Base-by-base conservation (phyloP, 495 filamentous ascomycete species). In the Aspergillus indologenus region DNA sequence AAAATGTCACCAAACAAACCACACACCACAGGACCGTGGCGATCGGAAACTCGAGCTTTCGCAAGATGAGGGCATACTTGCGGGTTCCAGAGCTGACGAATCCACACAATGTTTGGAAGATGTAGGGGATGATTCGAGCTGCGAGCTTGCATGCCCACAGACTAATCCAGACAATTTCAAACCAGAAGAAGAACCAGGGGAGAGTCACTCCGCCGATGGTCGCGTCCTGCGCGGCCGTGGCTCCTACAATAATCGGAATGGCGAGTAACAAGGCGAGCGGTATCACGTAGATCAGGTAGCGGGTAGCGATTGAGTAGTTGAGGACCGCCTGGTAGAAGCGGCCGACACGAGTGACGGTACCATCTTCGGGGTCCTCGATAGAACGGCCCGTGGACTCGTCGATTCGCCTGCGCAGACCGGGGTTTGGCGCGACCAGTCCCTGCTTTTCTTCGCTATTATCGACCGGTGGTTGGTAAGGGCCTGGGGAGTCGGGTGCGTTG, bases 41-140 rank as follows among this genome's bases (percentile, higher is more conserved):
- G 2, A 98, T 73, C 0, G 91, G 91, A 48, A 94, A 88, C 67
- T 96, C 90, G 47, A 98, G 75, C 24, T 85, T 83, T 22, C 81
- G 81, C 43, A 98, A 71, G 44, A 98, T 87, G 57, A 88, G 79
- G 26, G 90, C 90, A 75, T 98, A 97, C 74, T 98, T 98, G 55
- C 91, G 82, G 3, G 91, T 95, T 17, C 93, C 92, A 2, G 92
- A 85, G 73, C 89, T 94, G 59, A 97, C 89, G 56, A 97, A 89
- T 31, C 93, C 93, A 63, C 86, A 87, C 46, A 96, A 80, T 59
- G 91, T 87, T 75, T 95, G 89, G 71, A 98, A 97, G 24, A 96
- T 60, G 19, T 70, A 78, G 0, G 94, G 93, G n/a, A 96, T 71
- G 24, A 85, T 73, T 68, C 90, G 87, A 8, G 92, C 89, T 22